Evolutionary conservation across 179 eudicot species (phyloP), one percentile per base, ranked within the genome.

Genomic region (Dionaea muscipula): DNA sequence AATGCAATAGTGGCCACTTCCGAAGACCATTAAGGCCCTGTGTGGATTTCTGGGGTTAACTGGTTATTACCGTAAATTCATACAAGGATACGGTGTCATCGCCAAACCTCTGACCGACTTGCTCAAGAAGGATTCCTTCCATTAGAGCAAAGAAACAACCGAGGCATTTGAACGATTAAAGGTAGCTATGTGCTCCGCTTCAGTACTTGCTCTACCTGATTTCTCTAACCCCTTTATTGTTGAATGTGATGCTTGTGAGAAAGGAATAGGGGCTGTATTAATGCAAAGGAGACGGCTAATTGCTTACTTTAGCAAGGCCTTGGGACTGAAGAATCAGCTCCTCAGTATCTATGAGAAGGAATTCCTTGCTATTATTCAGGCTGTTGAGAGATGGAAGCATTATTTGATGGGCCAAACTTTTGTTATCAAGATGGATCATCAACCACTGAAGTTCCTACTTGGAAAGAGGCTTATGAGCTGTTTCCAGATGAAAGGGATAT

Each of bases 1-100:
- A 0, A 54, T 53, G 47, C 0, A 0, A 1, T 2, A 28, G 0
- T 62, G 54, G 60, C 38, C 47, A 0, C 10, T 1, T 7, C 67
- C 60, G 1, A 16, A 0, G 0, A 4, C 51, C 0, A 0, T 62
- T 1, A 53, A 47, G 33, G 23, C 7, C 0, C 10, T 62, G 1
- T 0, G 67, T 0, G 54, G 60, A 0, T 62, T 62, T n/a, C 26
- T 62, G 0, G 53, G 67, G 0, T 18, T 54, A 0, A 54, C 54
- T 0, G 54, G 60, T 0, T 62, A 62, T 21, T 62, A 62, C 20
- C 1, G 54, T 0, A 47, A 36, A 19, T 54, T 62, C 16, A n/a
- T 62, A 0, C 2, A 17, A 10, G 37, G 7, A 3, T 54, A 52
- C 39, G 44, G 28, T 0, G 2, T 1, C 0, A 61, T 51, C 4